A percentile compares a stretch with the other conserved stretches of the same genome.
These are phyloP conservation scores for Lizonia empirigonia DNA, from an alignment of 2,329 filamentous ascomycete genomes.

Conservation along the genomic window DNA sequence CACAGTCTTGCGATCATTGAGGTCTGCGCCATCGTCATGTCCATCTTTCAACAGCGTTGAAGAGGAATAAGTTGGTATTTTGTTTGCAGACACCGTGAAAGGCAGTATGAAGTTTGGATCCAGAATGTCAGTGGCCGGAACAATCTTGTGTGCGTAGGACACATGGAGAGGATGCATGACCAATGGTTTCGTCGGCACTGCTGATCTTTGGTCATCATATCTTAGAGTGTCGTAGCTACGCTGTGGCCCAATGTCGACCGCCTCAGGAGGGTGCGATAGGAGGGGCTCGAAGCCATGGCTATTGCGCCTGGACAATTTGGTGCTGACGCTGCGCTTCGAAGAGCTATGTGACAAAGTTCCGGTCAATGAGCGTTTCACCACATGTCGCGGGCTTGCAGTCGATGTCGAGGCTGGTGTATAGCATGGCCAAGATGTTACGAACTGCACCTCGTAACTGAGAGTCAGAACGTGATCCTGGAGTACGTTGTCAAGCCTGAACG, in stretches of 20 bases:
- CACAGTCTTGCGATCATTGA: conserved; percentile 38
- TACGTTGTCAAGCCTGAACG: conserved; percentile 37
- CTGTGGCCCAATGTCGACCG: conserved; percentile 33
- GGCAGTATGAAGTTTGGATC: conserved; percentile 34
- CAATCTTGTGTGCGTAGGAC: conserved; percentile 45
- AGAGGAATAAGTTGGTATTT: conserved; percentile 23
- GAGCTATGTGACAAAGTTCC: conserved; percentile 37
- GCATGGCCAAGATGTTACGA: conserved; percentile 62
- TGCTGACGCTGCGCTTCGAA: conserved; percentile 40
- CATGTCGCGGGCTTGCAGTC: conserved; percentile 26
- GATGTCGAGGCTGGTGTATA: conserved; percentile 47
- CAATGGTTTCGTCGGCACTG: conserved; percentile 13
- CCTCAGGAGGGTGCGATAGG: conserved; percentile 42
- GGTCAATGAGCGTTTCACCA: conserved; percentile 33
- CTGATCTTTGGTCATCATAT: conserved; percentile 19
- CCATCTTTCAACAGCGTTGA: conserved; percentile 17
- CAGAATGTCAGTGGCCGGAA: conserved; percentile 43
- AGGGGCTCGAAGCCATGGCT: conserved; percentile 45
- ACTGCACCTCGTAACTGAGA: conserved; percentile 58
- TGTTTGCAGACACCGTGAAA: conserved; percentile 28
- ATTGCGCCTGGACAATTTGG: conserved; percentile 34
- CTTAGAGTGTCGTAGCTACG: conserved; percentile 29
- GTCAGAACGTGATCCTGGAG: conserved; percentile 33
- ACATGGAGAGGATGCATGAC: conserved; percentile 50
- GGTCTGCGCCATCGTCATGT: conserved; percentile 16